Evolutionary conservation across 495 filamentous ascomycete species (phyloP).

Genomic region (Tetracladium marchalianum): DNA sequence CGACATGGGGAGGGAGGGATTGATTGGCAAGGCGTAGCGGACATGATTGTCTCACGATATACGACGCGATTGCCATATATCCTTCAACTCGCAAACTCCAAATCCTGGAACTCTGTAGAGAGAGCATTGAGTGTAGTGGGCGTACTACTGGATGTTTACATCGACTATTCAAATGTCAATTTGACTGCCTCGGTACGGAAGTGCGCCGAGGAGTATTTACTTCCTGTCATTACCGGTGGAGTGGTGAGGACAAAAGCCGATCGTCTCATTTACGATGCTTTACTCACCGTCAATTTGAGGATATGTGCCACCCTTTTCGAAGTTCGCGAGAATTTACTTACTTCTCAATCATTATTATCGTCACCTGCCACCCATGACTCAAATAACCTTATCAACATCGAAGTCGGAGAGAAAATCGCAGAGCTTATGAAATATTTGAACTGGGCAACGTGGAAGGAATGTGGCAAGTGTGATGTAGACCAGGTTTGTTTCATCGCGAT

Average conservation of each 20-base stretch:
- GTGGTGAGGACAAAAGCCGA: slow-evolving; percentile 22
- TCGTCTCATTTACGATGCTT: slow-evolving; percentile 27
- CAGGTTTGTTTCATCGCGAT: slow-evolving; percentile 60
- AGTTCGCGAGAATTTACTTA: slow-evolving; percentile 20
- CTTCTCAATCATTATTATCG: too few species aligned
- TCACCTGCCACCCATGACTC: slow-evolving; percentile 5
- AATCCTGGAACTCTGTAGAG: slow-evolving; percentile 21
- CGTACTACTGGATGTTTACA: slow-evolving; percentile 36
- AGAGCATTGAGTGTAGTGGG: slow-evolving; percentile 27
- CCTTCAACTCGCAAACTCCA: slow-evolving; percentile 20
- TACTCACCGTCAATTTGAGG: slow-evolving; percentile 33
- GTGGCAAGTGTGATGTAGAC: slow-evolving; percentile 39
- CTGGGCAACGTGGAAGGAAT: slow-evolving; percentile 56
- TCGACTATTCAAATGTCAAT: slow-evolving; percentile 35
- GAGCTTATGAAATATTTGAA: slow-evolving; percentile 38
- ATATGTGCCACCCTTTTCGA: slow-evolving; percentile 43
- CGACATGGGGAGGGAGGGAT: slow-evolving; percentile 18
- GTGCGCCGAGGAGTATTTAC: slow-evolving; percentile 41
- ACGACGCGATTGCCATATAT: slow-evolving; percentile 40
- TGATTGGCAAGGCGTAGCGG: slow-evolving; percentile 52
- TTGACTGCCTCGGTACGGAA: slow-evolving; percentile 27
- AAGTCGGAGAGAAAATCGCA: slow-evolving; percentile 23
- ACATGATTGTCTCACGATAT: slow-evolving; percentile 53
- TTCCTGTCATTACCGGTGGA: slow-evolving; percentile 5
- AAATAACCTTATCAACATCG: not conserved